Conservation (phyloP, 2,329 filamentous ascomycete genomes). For the Macrophomina tecta region DNA sequence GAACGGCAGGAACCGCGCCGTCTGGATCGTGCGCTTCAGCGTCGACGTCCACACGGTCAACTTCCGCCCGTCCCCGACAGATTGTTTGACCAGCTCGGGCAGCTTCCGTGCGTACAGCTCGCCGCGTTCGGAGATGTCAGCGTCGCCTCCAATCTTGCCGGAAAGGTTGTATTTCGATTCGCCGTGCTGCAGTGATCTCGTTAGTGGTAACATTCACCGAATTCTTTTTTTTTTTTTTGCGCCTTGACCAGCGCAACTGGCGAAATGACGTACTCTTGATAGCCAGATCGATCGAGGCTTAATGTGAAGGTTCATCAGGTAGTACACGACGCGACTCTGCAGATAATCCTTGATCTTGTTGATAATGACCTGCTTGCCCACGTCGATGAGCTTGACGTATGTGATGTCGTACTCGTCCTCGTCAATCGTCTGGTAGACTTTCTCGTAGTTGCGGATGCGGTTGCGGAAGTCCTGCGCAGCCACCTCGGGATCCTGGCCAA, state of each 20-base stretch:
- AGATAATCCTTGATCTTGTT: constrained; percentile 97
- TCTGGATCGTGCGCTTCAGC: constrained; percentile 85
- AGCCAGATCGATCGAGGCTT: constrained; percentile 96
- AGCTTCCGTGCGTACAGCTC: constrained; percentile 85
- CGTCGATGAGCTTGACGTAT: constrained; percentile 97
- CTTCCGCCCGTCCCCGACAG: constrained; percentile 75
- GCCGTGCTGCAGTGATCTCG: constrained; percentile 71
- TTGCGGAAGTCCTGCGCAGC: constrained; percentile 92
- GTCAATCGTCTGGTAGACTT: constrained; percentile 92
- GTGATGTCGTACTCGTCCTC: constrained; percentile 86
- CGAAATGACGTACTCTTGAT: constrained; percentile 72
- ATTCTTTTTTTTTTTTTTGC: too few relatives aligned
- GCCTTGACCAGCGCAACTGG: not conserved
- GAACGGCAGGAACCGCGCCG: constrained; percentile 84
- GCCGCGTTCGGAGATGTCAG: constrained; percentile 82
- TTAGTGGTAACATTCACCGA: constrained; percentile 5
- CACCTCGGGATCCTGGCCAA: constrained; percentile 88
- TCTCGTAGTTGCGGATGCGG: constrained; percentile 95
- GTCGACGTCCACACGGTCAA: constrained; percentile 79
- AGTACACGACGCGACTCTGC: constrained; percentile 95
- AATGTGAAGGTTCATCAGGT: constrained; percentile 98
- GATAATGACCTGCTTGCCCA: constrained; percentile 95
- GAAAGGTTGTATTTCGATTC: constrained; percentile 92
- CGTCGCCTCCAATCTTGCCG: constrained; percentile 92
- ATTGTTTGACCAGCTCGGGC: constrained; percentile 82